Base-by-base conservation (phyloP, 164 flowering plant species). In the Sedum album region DNA sequence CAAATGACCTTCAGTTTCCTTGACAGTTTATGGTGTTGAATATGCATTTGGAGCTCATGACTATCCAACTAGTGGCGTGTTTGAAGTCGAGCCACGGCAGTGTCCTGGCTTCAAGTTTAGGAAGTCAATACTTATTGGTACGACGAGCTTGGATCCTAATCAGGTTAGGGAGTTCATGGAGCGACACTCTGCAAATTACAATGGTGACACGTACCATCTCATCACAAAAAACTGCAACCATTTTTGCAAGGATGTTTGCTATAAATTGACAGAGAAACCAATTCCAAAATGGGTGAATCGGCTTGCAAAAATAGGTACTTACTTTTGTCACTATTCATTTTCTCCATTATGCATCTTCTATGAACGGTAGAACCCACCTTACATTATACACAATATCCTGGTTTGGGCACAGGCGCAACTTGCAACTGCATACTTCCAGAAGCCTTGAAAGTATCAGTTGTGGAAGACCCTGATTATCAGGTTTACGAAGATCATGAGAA, bases 41-140 rank as follows among this genome's bases (percentile, higher is more conserved):
- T 93, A 93, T 78, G 98, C 98, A 68, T 93, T 89, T 79, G 98
- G 98, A 72, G 98, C 99, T 48, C 99, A 92, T 72, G 99, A 94
- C 68, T 87, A 74, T 72, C 79, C 99, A 15, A 79, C 92, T 11
- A 91, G 97, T 73, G 99, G 99, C 49, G 92, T 92, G 38, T 94
- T 92, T 77, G 99, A 94, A 79, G 96, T 94, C 57, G 97, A 92
- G 69, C 99, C 99, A 63, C 90, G 88, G 4, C 92, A 87, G 60
- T 94, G 97, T 75, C 99, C 99, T 8, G 99, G 99, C 46, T 94
- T 88, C 80, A 91, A 86, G 80, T 94, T 91, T 77, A 82, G 96
- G 77, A 90, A 84, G 77, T 90, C 99, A 1, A 86, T 94, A 78
- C 83, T 86, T 64, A 76, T 94, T 68, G 99, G 99, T 60, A 94